Percentiles rank a stretch among this genome's conserved stretches.
These are phyloP conservation scores for Isabelozyma heimii DNA, from an alignment of 805 yeast genomes.

Conservation along the genomic window DNA sequence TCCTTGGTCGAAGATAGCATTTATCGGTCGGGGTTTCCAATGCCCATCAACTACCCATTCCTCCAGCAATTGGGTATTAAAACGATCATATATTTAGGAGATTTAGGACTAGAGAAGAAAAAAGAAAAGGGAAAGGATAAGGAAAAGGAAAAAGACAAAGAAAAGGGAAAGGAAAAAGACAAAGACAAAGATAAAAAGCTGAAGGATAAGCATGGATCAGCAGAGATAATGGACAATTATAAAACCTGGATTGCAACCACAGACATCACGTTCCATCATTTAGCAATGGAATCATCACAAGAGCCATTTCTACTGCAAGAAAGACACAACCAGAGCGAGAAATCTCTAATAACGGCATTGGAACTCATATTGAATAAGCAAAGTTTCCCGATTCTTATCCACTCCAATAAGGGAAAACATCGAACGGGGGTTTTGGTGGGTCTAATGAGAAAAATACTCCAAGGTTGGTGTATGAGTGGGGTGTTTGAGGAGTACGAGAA, in stretches of 20 bases:
- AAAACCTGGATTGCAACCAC: slow-evolving; percentile 60
- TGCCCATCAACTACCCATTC: slow-evolving; percentile 80
- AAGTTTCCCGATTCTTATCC: slow-evolving; percentile 85
- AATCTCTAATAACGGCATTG: slow-evolving; percentile 54
- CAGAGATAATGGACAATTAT: slow-evolving; percentile 54
- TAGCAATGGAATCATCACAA: slow-evolving; percentile 68
- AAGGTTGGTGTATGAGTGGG: slow-evolving; percentile 92
- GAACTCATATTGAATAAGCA: slow-evolving; percentile 56
- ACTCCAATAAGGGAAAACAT: slow-evolving; percentile 97
- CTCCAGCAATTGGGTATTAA: slow-evolving; percentile 64
- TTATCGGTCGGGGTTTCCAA: slow-evolving; percentile 92
- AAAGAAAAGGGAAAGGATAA: slow-evolving; percentile 13
- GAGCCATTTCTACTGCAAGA: slow-evolving; percentile 69
- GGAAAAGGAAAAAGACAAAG: slow-evolving; percentile 7
- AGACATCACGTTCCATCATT: slow-evolving; percentile 53
- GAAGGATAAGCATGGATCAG: slow-evolving; percentile 49
- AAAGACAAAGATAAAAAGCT: slow-evolving; percentile 17
- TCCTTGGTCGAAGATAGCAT: slow-evolving; percentile 84
- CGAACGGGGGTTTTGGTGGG: slow-evolving; percentile 94
- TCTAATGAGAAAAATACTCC: slow-evolving; percentile 75
- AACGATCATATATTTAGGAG: slow-evolving; percentile 83
- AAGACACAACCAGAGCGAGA: slow-evolving; percentile 31
- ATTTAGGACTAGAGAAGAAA: slow-evolving; percentile 38
- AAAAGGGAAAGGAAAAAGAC: slow-evolving; percentile 6
- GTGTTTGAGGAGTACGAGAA: slow-evolving; percentile 91